Conservation (phyloP, 306 rosid genomes). For the Lathyrus oleraceus region DNA sequence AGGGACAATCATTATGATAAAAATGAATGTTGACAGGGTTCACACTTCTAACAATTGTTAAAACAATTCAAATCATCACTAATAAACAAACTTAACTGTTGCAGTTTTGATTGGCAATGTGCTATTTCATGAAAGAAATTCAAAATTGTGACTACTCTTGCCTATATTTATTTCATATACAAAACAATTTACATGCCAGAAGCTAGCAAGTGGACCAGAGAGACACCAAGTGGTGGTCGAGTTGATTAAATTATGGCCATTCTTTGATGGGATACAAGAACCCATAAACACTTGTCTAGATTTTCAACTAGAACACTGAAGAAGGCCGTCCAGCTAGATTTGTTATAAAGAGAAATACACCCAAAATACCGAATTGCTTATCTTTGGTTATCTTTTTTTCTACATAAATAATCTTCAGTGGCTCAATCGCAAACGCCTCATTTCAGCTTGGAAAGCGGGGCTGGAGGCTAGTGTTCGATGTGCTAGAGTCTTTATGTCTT, state of each 20-base stretch:
- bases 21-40: slow-evolving; percentile 8
- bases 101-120: slow-evolving; percentile 18
- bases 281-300: slow-evolving; percentile 24
- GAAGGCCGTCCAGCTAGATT: slow-evolving; percentile 25
- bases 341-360: slow-evolving; percentile 8
- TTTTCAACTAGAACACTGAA: slow-evolving; percentile 35
- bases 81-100: slow-evolving; percentile 30
- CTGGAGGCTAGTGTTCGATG: slow-evolving; percentile 75
- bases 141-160: slow-evolving; percentile 33
- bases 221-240: slow-evolving; percentile 22
- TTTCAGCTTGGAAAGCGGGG: slow-evolving; percentile 85
- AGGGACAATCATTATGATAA: slow-evolving; percentile 23
- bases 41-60: slow-evolving; percentile 19
- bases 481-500: slow-evolving; percentile 93
- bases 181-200: slow-evolving; percentile 60
- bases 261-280: slow-evolving; percentile 28
- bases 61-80: slow-evolving; percentile 36
- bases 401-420: slow-evolving; percentile 38
- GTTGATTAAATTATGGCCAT: slow-evolving; percentile 27
- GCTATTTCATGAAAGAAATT: slow-evolving; percentile 17
- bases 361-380: slow-evolving; percentile 18
- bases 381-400: slow-evolving; percentile 11
- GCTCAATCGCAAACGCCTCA: slow-evolving; percentile 69
- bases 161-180: slow-evolving; percentile 57
- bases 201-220: slow-evolving; percentile 28